Evolutionary conservation across 1,284 basidiomycete genomes (phyloP).

Genomic region (Marasmius sp.): DNA sequence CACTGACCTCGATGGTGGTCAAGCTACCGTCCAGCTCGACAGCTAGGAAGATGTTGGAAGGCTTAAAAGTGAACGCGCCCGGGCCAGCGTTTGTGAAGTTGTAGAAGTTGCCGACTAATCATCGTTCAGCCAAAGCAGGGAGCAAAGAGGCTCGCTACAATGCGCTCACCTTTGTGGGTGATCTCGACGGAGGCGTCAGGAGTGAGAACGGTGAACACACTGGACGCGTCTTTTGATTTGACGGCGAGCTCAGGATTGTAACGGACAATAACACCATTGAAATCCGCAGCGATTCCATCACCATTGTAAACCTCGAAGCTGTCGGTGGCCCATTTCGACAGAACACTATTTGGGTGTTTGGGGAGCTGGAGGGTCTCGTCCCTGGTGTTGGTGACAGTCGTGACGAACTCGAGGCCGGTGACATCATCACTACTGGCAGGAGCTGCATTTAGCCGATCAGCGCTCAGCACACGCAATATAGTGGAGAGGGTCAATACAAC

Average conservation of each 20-base stretch:
- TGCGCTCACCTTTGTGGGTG: slow-evolving; percentile 8
- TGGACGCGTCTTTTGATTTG: slow-evolving; percentile 2
- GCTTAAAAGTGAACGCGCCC: slow-evolving; percentile 48
- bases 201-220: slow-evolving; percentile 34
- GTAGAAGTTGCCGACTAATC: slow-evolving; percentile 8
- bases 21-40: slow-evolving; percentile 24
- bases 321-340: slow-evolving; percentile 35
- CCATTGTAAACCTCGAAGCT: slow-evolving; percentile 32
- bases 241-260: slow-evolving; percentile 23
- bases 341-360: slow-evolving; percentile 35
- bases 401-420: slow-evolving; percentile 1
- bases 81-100: slow-evolving; percentile 7
- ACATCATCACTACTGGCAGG: background rate
- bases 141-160: too few species aligned
- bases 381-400: slow-evolving; percentile 7
- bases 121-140: too few species aligned
- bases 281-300: slow-evolving; percentile 20
- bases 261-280: slow-evolving; percentile 33
- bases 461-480: too few species aligned
- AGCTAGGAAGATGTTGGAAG: slow-evolving; percentile 52
- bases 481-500: too few species aligned
- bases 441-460: background rate
- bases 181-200: slow-evolving; percentile 16
- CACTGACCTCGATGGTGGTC: slow-evolving; percentile 3
- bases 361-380: slow-evolving; percentile 4